A percentile compares a stretch with the other conserved stretches of the same genome.
These are phyloP conservation scores for Holtermannia corniformis DNA, from an alignment of 768 basidiomycete genomes.

Conservation along the genomic window DNA sequence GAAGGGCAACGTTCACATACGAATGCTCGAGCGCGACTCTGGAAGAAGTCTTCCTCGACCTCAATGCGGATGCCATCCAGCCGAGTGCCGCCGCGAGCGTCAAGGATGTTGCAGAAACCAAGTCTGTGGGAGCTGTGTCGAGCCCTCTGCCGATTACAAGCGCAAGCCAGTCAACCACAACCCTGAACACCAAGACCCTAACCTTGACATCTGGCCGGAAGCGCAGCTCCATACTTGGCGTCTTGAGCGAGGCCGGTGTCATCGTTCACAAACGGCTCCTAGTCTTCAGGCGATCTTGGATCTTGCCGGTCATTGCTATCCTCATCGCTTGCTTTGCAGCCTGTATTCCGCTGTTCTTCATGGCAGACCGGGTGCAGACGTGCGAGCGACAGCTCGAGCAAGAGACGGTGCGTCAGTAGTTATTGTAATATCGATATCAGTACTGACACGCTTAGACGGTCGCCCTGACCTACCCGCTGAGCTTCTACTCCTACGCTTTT, in stretches of 20 bases:
- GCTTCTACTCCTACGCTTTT: constrained; percentile 5
- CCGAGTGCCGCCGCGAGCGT: not conserved
- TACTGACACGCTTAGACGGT: too few relatives aligned
- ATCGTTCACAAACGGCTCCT: constrained; percentile 64
- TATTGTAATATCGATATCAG: too few relatives aligned
- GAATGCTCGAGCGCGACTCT: constrained; percentile 65
- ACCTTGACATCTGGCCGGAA: constrained; percentile 34
- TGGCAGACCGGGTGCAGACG: constrained; percentile 48
- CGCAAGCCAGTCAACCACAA: not conserved
- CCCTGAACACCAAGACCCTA: not conserved
- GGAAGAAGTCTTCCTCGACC: constrained; percentile 68
- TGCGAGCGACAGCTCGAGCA: constrained; percentile 47
- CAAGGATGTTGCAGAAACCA: not conserved
- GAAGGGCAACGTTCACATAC: constrained; percentile 48
- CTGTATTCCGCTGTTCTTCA: constrained; percentile 59
- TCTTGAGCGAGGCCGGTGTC: constrained; percentile 58
- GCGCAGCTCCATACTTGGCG: constrained; percentile 42
- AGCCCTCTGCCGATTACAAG: constrained; percentile 46
- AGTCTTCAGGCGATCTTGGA: constrained; percentile 59
- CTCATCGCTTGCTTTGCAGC: constrained; percentile 55
- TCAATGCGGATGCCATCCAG: constrained; percentile 42
- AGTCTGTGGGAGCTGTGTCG: not conserved
- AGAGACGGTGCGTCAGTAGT: constrained; percentile 1
- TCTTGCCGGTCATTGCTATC: constrained; percentile 52
- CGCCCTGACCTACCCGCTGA: constrained; percentile 13